Base-by-base conservation (phyloP, 208 protist genomes). In the Crithidia expoeki region DNA sequence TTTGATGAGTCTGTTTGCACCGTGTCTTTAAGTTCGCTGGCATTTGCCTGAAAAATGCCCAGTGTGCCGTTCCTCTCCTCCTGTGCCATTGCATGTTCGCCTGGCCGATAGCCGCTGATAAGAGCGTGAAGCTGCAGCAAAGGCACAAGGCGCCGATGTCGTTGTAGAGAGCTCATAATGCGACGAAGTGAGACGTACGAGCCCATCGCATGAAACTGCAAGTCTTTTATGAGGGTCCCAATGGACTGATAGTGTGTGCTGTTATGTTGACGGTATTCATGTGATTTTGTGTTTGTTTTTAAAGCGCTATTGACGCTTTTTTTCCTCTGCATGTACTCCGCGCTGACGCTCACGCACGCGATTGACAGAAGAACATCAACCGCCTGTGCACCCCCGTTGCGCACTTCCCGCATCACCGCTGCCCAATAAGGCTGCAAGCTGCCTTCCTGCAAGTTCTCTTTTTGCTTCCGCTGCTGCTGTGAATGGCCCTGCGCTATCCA, bases 151-250 rank as follows among this genome's bases (percentile, higher is more conserved):
- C 73, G 83, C 14, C 70, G 60, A 63, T 93, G 85, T 2, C 66
- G 68, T 53, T 75, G 53, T 62, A 95, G 74, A 1, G 83, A 80
- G 63, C 84, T 85, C 17, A 87, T 61, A 12, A 91, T 74, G 46
- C 90, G 87, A 12, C 90, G 86, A 19, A 93, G 72, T 19, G 81
- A 80, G 14, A 89, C 68, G 36, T 81, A 79, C 1, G 79, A 73
- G 32, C 85, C 90, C 3, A 92, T 81, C 5, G 81, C 79, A 42
- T 85, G 67, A n/a, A 76, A 88, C 53, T 81, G 74, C 28, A 70
- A 4, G 6, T 68, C 51, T 25, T 72, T 64, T 51, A 52, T 27
- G 27, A 36, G 65, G 51, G 52, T 46, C 23, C 30, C 62, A 46
- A 42, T 7, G 11, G 25, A 28, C 4, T 19, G 36, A 49, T 12